Base-by-base conservation (phyloP, 805 yeast genomes). In the Myxozyma neotropica region DNA sequence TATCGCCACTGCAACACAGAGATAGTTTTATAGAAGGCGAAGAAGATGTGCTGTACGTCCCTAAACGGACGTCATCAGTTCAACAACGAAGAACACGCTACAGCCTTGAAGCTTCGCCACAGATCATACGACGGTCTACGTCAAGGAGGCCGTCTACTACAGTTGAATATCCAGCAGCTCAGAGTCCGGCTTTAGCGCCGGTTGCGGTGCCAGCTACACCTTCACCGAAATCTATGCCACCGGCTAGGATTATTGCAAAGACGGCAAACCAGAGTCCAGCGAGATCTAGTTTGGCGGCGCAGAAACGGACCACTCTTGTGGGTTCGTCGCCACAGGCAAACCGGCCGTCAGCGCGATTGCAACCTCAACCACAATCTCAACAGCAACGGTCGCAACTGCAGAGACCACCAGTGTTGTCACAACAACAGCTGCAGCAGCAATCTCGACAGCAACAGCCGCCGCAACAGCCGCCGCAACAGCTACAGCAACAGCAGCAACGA, bases 1-100 rank as follows among this genome's bases (percentile, higher is more conserved):
- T 15, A 29, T 21, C 31, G 7, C 35, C 26, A 33, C 29, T 7
- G 19, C 29, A 31, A 15, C 35, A 19, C 6, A 17, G 50, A 53
- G 49, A 36, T 26, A 46, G 53, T 12, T 21, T 31, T 27, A 46
- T n/a, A 29, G 54, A 57, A 19, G 35, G 38, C 23, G 54, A 47
- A 24, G 23, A 19, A 10, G 53, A 45, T 27, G 43, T 27, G n/a
- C 35, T 57, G 31, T 38, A n/a, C 46, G 44, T 57, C 5, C 53
- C 57, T 12, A 57, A 57, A 29, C 57, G 61, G 21, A 35, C 29
- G 19, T 2, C 42, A 5, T 42, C 46, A 7, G n/a, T 42, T 21
- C 46, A 42, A 27, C 26, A 42, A n/a, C 46, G 46, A 42, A 15
- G 46, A 42, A 15, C 40, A 21, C 40, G n/a, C 15, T 19, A 29